Conservation (phyloP, 1,284 basidiomycete genomes). For the Trichosporon inkin region DNA sequence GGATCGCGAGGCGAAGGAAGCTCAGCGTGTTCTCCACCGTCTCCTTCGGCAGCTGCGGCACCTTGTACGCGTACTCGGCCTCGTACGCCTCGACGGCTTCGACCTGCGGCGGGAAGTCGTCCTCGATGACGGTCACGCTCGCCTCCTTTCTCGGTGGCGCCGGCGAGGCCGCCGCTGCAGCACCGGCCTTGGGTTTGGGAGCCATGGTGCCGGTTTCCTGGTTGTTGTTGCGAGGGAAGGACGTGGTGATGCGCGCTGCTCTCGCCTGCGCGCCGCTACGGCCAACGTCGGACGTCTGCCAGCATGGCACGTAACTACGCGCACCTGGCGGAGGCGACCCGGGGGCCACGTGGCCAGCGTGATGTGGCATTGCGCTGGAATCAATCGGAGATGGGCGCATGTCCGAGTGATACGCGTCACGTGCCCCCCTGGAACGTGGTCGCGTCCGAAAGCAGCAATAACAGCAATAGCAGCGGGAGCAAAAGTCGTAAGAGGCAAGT, state of each 20-base stretch:
- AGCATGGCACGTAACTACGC: constrained; percentile 6
- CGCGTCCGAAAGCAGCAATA: neutral
- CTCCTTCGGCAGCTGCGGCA: constrained; percentile 52
- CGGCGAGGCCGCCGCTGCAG: constrained; percentile 3
- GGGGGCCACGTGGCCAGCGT: neutral
- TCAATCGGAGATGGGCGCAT: neutral
- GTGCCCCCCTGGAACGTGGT: neutral
- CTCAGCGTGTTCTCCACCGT: constrained; percentile 77
- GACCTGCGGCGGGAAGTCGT: constrained; percentile 2
- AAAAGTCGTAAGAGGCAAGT: too few species aligned
- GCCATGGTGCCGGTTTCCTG: constrained; percentile 8
- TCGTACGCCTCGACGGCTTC: neutral
- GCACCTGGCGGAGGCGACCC: neutral
- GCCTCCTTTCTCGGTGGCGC: neutral
- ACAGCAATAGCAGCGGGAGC: neutral
- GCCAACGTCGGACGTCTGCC: neutral
- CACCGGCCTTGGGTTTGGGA: constrained; percentile 11
- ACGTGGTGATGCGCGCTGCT: neutral
- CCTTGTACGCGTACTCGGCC: constrained; percentile 41
- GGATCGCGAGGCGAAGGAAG: constrained; percentile 76
- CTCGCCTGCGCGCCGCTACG: neutral
- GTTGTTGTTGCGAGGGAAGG: neutral
- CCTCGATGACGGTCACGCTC: neutral
- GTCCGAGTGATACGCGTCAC: neutral
- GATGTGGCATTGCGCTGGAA: neutral